Percentiles rank a stretch among this genome's conserved stretches.
Evolutionary conservation across 208 protist genomes (phyloP).

Genomic region (Herpetomonas muscarum): DNA sequence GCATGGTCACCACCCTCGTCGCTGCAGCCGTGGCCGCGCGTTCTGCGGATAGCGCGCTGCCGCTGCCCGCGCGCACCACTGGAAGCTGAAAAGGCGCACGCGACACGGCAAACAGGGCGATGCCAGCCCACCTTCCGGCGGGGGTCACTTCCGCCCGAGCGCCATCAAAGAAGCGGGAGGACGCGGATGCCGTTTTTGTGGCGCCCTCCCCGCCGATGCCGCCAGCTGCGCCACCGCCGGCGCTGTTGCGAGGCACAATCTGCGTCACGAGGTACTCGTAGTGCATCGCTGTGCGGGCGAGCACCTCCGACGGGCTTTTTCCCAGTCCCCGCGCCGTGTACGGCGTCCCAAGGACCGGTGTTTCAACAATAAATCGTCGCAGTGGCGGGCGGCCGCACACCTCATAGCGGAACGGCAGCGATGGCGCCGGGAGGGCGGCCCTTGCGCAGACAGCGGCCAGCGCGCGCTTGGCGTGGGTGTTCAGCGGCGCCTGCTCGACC

Average conservation of each 20-base stretch:
- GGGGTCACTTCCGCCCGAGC: neutral
- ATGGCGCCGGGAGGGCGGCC: conserved; percentile 44
- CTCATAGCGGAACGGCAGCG: conserved; percentile 38
- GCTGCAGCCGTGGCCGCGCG: too few species aligned
- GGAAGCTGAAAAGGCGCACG: conserved; percentile 6
- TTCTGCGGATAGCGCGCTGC: too few species aligned
- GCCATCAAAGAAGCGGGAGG: neutral
- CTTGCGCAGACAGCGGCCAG: conserved; percentile 28
- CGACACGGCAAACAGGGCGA: conserved; percentile 7
- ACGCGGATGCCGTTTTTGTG: conserved; percentile 1
- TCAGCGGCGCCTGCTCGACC: conserved; percentile 23
- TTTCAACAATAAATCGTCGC: conserved; percentile 38
- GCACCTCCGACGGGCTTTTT: conserved; percentile 22
- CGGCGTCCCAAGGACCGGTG: conserved; percentile 56
- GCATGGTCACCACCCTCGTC: too few species aligned
- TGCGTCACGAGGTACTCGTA: conserved; percentile 56
- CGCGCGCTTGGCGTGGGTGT: conserved; percentile 19
- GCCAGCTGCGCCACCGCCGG: conserved; percentile 4
- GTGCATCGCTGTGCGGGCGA: conserved; percentile 67
- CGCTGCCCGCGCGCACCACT: conserved; percentile 6
- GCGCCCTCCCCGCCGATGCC: conserved; percentile 8
- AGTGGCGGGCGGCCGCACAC: conserved; percentile 20
- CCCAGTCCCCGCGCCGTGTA: conserved; percentile 59
- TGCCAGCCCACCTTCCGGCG: neutral
- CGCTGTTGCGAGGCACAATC: conserved; percentile 17